Evolutionary conservation across 2,329 filamentous ascomycete genomes (phyloP).

Genomic region (Cercospora zeae-maydis): DNA sequence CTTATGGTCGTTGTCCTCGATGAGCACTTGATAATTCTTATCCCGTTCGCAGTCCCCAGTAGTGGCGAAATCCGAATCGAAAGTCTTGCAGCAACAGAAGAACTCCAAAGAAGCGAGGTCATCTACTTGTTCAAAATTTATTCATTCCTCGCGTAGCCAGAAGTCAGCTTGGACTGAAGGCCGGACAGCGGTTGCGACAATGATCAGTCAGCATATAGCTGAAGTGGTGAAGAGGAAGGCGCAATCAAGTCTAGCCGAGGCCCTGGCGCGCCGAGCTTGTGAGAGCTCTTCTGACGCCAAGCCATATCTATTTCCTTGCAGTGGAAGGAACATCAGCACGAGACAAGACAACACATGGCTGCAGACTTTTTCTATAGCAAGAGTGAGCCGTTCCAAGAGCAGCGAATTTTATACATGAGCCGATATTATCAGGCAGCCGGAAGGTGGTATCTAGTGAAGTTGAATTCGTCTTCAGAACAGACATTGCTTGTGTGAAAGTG

Average conservation of each 20-base stretch:
- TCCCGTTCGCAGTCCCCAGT: no score
- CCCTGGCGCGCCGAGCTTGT: not conserved
- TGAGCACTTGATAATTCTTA: no score
- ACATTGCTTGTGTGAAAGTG: not conserved
- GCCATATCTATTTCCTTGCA: not conserved
- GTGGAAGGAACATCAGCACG: no score
- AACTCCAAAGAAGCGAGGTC: no score
- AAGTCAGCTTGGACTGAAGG: not conserved
- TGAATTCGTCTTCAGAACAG: not conserved
- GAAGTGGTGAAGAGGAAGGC: not conserved
- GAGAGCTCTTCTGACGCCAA: not conserved
- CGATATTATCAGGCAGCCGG: not conserved
- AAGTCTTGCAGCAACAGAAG: no score
- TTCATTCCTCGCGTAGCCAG: not conserved
- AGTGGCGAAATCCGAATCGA: no score
- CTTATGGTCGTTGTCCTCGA: no score
- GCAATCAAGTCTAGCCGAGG: not conserved
- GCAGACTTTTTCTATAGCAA: no score
- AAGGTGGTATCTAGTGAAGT: not conserved
- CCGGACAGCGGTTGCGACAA: not conserved
- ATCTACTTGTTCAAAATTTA: no score
- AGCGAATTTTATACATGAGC: not conserved
- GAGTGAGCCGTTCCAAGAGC: not conserved
- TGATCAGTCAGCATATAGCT: not conserved
- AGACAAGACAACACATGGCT: no score